Conservation (phyloP, 2,329 filamentous ascomycete genomes). For the Cladosporium sp. region DNA sequence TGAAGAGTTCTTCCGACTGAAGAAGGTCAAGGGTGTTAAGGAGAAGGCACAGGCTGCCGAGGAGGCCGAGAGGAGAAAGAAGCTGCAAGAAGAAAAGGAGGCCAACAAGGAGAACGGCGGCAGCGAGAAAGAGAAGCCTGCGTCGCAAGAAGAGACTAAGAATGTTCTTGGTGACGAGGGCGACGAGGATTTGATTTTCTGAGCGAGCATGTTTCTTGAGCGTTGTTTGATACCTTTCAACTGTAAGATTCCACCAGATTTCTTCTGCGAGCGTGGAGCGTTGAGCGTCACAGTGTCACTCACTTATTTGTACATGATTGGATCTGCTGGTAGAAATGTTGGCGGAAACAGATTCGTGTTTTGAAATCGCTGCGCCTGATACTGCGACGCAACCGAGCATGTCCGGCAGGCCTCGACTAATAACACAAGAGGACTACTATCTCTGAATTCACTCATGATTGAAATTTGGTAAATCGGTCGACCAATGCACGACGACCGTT, state of each 20-base stretch:
- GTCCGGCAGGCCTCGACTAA: not conserved
- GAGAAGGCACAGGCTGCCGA: slow-evolving; percentile 51
- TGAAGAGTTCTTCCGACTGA: slow-evolving; percentile 96
- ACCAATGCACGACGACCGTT: not conserved
- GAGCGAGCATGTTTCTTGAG: slow-evolving; percentile 18
- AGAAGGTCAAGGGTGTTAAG: slow-evolving; percentile 82
- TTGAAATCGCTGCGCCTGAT: not conserved
- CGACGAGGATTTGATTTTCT: slow-evolving; percentile 37
- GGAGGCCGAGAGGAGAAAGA: slow-evolving; percentile 34
- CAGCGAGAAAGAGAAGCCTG: not conserved
- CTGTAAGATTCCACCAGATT: slow-evolving; percentile 1
- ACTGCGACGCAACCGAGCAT: not conserved
- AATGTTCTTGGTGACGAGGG: slow-evolving; percentile 40
- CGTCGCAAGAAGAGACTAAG: slow-evolving; percentile 25
- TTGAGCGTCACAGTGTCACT: not conserved
- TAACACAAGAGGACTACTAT: not conserved
- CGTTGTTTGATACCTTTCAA: slow-evolving; percentile 13
- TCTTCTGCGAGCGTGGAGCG: not conserved
- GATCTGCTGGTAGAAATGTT: not conserved
- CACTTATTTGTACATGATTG: not conserved
- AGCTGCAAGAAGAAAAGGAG: slow-evolving; percentile 23
- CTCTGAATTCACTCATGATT: not conserved
- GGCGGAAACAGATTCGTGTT: not conserved
- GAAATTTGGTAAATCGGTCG: not conserved
- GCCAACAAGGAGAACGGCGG: slow-evolving; percentile 34